Evolutionary conservation across 2,329 filamentous ascomycete genomes (phyloP).

Genomic region (Podosphaera leucotricha): DNA sequence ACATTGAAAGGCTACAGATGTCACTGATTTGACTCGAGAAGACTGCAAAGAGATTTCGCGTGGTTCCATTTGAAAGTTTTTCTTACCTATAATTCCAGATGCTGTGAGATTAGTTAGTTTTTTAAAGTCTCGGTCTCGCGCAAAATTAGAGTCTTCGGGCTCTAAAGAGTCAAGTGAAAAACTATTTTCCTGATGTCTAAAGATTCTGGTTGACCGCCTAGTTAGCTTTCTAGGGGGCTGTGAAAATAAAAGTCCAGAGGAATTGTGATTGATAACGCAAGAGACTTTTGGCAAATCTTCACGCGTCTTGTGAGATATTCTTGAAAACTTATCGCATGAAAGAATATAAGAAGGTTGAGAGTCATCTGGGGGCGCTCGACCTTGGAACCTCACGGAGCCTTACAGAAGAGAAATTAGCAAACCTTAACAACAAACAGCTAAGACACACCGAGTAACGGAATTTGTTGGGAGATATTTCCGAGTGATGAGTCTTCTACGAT

Average conservation of each 20-base stretch:
- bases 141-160: slow-evolving; percentile 13
- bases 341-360: too few relatives aligned
- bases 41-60: slow-evolving; percentile 11
- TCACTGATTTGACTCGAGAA: slow-evolving; percentile 5
- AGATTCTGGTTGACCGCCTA: slow-evolving; percentile 6
- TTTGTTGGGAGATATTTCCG: too few relatives aligned
- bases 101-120: slow-evolving; percentile 6
- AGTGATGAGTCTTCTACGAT: too few relatives aligned
- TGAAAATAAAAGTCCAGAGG: slow-evolving; percentile 13
- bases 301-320: too few relatives aligned
- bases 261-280: slow-evolving; percentile 9
- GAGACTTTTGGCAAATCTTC: slow-evolving; percentile 1
- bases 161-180: slow-evolving; percentile 17
- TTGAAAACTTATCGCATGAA: too few relatives aligned
- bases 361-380: too few relatives aligned
- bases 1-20: not conserved
- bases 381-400: too few relatives aligned
- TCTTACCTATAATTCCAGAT: slow-evolving; percentile 3
- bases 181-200: slow-evolving; percentile 16
- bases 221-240: slow-evolving; percentile 12
- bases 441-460: too few relatives aligned
- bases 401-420: too few relatives aligned
- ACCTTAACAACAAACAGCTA: too few relatives aligned
- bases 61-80: slow-evolving; percentile 11
- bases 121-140: slow-evolving; percentile 11